Evolutionary conservation across 768 basidiomycete species (phyloP).

Genomic region (Rhizopogon salebrosus): DNA sequence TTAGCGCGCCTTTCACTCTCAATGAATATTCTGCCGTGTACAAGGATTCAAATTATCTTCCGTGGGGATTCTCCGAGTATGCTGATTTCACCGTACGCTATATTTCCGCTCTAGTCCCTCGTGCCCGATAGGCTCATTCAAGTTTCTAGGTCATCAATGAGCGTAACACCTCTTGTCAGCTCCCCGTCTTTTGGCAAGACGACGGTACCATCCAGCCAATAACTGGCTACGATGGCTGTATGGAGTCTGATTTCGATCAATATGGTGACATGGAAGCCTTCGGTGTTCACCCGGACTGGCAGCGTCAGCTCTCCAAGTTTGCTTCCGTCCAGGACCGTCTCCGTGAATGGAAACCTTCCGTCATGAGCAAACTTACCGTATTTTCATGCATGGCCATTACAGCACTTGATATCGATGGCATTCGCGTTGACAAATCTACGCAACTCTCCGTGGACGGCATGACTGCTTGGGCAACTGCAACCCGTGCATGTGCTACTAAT

Average conservation of each 20-base stretch:
- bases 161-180: conserved; percentile 67
- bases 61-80: conserved; percentile 86
- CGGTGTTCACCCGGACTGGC: conserved; percentile 92
- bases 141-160: conserved; percentile 51
- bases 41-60: conserved; percentile 70
- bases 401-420: conserved; percentile 87
- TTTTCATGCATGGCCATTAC: conserved; percentile 87
- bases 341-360: conserved; percentile 81
- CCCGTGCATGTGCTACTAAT: conserved; percentile 65
- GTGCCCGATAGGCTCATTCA: neutral
- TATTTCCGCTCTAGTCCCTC: neutral
- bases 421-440: conserved; percentile 93
- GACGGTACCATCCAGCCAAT: conserved; percentile 53
- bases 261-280: conserved; percentile 97
- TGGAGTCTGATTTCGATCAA: conserved; percentile 85
- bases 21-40: conserved; percentile 69
- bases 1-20: conserved; percentile 73
- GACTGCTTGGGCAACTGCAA: conserved; percentile 66
- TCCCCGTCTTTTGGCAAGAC: conserved; percentile 80
- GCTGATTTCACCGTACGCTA: conserved; percentile 66
- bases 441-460: conserved; percentile 85
- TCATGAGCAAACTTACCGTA: conserved; percentile 69
- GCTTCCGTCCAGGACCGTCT: conserved; percentile 96
- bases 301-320: conserved; percentile 92
- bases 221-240: conserved; percentile 64